These are phyloP conservation scores for Kluyveromyces sp. DNA, from an alignment of 1,139 yeast species.

Conservation along the genomic window DNA sequence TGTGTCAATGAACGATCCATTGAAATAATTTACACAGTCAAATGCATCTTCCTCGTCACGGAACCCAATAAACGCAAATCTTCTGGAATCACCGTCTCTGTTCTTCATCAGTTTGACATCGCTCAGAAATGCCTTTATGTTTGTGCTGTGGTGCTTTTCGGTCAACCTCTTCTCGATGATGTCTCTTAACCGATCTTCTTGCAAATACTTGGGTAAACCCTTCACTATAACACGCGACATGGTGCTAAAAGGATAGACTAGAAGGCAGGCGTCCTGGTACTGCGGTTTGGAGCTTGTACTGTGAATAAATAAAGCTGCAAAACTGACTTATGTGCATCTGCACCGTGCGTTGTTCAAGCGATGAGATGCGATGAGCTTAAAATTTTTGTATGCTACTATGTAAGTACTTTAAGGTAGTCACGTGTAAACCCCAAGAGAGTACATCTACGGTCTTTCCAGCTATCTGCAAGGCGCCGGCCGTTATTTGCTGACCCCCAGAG, in stretches of 20 bases:
- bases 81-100: slow-evolving; percentile 77
- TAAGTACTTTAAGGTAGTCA: neutral
- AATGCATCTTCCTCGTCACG: slow-evolving; percentile 66
- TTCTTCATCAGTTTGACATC: slow-evolving; percentile 82
- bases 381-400: slow-evolving; percentile 9
- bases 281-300: neutral
- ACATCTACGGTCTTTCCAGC: neutral
- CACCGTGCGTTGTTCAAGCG: neutral
- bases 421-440: neutral
- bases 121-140: slow-evolving; percentile 47
- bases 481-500: neutral
- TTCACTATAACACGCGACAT: slow-evolving; percentile 96
- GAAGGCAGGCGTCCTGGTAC: neutral
- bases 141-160: slow-evolving; percentile 31
- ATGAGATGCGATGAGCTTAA: slow-evolving; percentile 14
- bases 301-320: neutral
- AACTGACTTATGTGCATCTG: neutral
- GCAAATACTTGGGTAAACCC: slow-evolving; percentile 75
- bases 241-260: neutral
- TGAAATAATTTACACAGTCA: slow-evolving; percentile 67
- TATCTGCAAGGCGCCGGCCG: neutral
- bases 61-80: slow-evolving; percentile 91
- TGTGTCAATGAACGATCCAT: slow-evolving; percentile 77
- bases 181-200: slow-evolving; percentile 65
- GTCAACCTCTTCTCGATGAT: slow-evolving; percentile 52